These are phyloP conservation scores for Pyrenophora seminiperda DNA, from an alignment of 2,329 filamentous ascomycete species.

Conservation along the genomic window DNA sequence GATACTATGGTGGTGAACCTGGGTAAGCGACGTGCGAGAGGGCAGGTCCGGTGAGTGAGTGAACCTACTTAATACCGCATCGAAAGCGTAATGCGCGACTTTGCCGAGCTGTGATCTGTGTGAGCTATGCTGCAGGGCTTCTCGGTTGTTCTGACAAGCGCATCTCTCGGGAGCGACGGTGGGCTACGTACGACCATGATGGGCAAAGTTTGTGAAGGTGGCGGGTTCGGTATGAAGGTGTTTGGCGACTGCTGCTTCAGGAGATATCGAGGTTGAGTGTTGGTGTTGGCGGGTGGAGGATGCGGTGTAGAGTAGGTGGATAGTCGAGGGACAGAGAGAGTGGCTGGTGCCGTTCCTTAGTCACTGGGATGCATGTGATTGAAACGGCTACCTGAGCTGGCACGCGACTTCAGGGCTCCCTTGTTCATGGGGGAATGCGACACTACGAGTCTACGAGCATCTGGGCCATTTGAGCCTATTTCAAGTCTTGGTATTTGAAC, in stretches of 20 bases:
- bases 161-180: neutral
- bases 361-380: constrained; percentile 30
- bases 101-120: constrained; percentile 82
- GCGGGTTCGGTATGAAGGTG: constrained; percentile 10
- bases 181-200: constrained; percentile 48
- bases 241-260: constrained; percentile 7
- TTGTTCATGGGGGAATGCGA: neutral
- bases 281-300: constrained; percentile 17
- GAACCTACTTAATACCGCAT: constrained; percentile 80
- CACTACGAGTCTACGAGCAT: neutral
- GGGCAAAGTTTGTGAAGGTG: constrained; percentile 9
- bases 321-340: constrained; percentile 12
- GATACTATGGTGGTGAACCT: constrained; percentile 66
- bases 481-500: neutral
- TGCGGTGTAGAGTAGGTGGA: constrained; percentile 25
- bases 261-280: constrained; percentile 9
- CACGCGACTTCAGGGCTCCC: constrained; percentile 13
- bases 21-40: constrained; percentile 20
- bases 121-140: constrained; percentile 53
- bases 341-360: constrained; percentile 33
- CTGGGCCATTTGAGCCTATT: neutral
- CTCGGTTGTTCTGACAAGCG: constrained; percentile 19
- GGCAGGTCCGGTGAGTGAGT: constrained; percentile 37
- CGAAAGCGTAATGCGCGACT: constrained; percentile 92
- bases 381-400: constrained; percentile 18